Evolutionary conservation across 1,284 basidiomycete genomes (phyloP), one percentile per base, ranked within the genome.

Genomic region (Amylostereum areolatum): DNA sequence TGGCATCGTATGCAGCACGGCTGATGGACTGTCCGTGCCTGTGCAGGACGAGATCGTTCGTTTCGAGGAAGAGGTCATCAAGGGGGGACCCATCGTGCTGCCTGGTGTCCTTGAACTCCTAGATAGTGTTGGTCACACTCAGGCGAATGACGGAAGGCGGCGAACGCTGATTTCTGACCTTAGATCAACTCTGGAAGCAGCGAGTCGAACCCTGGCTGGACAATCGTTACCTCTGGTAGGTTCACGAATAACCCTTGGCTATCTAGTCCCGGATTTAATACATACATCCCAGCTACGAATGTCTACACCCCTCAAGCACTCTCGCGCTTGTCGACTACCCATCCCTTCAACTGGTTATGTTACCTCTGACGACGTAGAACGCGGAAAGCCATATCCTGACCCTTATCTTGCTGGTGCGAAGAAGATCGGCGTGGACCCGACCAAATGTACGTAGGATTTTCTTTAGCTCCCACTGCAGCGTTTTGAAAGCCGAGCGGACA

Each of bases 381-480:
- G 77, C 49, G 90, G 90, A 39, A 93, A 92, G 67, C 90, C 90
- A 27, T 75, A 85, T 59, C 90, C 91, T 1, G 88, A 81, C 37
- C 91, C 91, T 30, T 94, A 92, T 64, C 65, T 85, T 24, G 74
- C 75, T 1, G 85, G 83, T 18, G 85, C 85, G 31, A 57, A 59
- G 36, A 70, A 67, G 34, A 75, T 78, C 56, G 67, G 68, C 12
- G 70, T 73, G 25, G 67, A 80, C 45, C 70, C 80, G 2, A 62
- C 62, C 24, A 75, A 73, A 45, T 87, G 85, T 83, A 31, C 18
- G 40, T 44, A n/a, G 46, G 43, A 34, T 11, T 43, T 31, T 33
- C 37, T 10, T 27, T 40, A 11, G 12, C 4, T 30, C 8, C n/a
- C 34, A 35, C n/a, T 9, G 8, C 34, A n/a, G 43, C 6, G 12